phyloP scores from a whole-genome alignment of 257 asterid genomes.

The Rauvolfia tetraphylla region DNA sequence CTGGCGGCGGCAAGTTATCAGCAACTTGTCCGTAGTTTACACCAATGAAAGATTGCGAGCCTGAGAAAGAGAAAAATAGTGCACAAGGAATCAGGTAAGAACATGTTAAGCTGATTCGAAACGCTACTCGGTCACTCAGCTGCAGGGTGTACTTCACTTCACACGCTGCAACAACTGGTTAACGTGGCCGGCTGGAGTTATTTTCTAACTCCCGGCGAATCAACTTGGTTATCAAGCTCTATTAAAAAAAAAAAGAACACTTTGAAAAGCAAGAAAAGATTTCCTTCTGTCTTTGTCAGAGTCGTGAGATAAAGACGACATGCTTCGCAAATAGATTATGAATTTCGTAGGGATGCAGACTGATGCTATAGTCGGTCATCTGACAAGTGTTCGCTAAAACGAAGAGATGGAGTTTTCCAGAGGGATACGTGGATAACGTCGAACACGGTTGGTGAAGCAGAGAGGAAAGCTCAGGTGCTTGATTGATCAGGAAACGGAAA shows the following conservation, averaged over 20 bases:
- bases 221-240: slow-evolving; percentile 14
- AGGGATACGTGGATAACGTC: not conserved
- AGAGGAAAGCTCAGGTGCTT: not conserved
- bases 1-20: slow-evolving; percentile 88
- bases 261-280: too few relatives aligned
- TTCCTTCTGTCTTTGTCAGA: not conserved
- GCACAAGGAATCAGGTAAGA: not conserved
- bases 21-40: slow-evolving; percentile 86
- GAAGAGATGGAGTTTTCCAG: not conserved
- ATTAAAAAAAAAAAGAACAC: not conserved
- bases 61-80: slow-evolving; percentile 26
- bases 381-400: not conserved
- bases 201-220: not conserved
- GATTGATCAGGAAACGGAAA: not conserved
- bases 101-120: not conserved
- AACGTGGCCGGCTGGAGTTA: not conserved
- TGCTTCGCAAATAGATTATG: not conserved
- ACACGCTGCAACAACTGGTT: not conserved
- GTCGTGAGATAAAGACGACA: not conserved
- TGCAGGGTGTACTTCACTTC: not conserved
- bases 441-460: not conserved
- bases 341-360: not conserved
- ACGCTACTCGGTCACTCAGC: not conserved
- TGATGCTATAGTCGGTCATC: not conserved
- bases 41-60: slow-evolving; percentile 76